Evolutionary conservation across 441 rosid species (phyloP).

Genomic region (Brassica hybrid): DNA sequence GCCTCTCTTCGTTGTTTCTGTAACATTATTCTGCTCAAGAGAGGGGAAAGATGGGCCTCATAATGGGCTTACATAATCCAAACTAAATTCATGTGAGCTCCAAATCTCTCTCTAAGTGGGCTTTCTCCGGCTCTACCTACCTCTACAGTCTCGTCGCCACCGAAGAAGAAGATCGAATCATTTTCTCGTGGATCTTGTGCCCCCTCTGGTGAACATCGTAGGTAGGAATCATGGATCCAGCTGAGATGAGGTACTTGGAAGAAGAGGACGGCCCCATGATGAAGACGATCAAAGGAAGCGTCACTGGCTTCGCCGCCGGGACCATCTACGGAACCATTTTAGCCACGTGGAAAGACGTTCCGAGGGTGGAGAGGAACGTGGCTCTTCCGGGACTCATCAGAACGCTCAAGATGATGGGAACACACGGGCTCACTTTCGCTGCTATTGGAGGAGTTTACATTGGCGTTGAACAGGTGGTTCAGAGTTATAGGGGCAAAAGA

Average conservation of each 20-base stretch:
- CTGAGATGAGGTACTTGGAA: too few relatives aligned
- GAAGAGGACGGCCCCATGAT: constrained; percentile 65
- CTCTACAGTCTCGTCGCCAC: not conserved
- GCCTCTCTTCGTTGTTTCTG: too few relatives aligned
- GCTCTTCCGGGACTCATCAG: constrained; percentile 87
- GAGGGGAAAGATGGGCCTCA: not conserved
- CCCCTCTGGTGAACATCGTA: too few relatives aligned
- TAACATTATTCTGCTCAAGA: not conserved
- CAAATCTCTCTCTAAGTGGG: not conserved
- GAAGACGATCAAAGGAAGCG: constrained; percentile 85
- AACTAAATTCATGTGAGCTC: not conserved
- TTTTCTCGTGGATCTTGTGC: too few relatives aligned
- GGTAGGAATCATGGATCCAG: constrained; percentile 42
- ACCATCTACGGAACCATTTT: constrained; percentile 81
- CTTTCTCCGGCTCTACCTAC: not conserved
- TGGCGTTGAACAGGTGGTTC: too few relatives aligned
- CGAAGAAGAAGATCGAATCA: constrained; percentile 13
- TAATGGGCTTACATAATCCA: not conserved
- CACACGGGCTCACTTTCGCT: constrained; percentile 75
- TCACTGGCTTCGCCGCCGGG: constrained; percentile 78
- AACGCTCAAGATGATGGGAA: constrained; percentile 93
- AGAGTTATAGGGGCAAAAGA: too few relatives aligned
- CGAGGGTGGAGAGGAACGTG: constrained; percentile 90
- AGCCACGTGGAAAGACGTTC: constrained; percentile 88
- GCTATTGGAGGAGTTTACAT: too few relatives aligned